Conservation (phyloP, 208 protist species). For the Wallacemonas sp. region DNA sequence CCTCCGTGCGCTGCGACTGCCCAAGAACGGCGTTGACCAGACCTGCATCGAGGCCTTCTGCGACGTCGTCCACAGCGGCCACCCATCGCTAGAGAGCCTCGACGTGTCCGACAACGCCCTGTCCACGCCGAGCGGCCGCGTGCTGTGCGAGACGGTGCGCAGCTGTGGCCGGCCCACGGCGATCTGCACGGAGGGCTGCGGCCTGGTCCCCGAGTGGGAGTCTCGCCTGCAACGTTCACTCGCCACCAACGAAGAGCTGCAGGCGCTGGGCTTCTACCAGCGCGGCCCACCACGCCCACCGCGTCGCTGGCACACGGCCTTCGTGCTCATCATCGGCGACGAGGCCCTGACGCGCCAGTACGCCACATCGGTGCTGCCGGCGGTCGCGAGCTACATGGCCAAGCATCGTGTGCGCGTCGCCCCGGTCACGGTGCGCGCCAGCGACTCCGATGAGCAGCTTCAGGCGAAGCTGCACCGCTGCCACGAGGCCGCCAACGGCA, state of each 20-base stretch:
- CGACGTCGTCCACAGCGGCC: constrained; percentile 41
- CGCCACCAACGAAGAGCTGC: constrained; percentile 45
- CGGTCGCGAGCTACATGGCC: constrained; percentile 62
- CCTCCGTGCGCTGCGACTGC: constrained; percentile 53
- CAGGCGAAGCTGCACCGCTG: constrained; percentile 63
- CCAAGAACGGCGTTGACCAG: constrained; percentile 65
- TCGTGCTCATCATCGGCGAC: constrained; percentile 65
- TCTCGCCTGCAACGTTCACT: constrained; percentile 62
- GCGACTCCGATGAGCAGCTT: constrained; percentile 53
- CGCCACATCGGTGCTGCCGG: constrained; percentile 51
- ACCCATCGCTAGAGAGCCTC: constrained; percentile 49
- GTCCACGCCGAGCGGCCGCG: constrained; percentile 59
- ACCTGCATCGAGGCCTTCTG: constrained; percentile 67
- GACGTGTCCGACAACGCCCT: constrained; percentile 72
- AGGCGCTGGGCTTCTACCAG: constrained; percentile 41
- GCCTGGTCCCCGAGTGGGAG: constrained; percentile 66
- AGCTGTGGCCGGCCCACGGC: constrained; percentile 28
- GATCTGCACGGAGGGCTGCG: constrained; percentile 46
- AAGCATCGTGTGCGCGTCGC: constrained; percentile 62
- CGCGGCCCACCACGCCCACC: constrained; percentile 45
- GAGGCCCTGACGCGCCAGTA: constrained; percentile 41
- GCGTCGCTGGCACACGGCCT: constrained; percentile 59
- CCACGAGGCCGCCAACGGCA: constrained; percentile 54
- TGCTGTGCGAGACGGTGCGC: constrained; percentile 67
- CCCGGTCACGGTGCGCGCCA: constrained; percentile 46